Evolutionary conservation across 176 grass and related monocot species (phyloP).

Genomic region (Oryza nivara): DNA sequence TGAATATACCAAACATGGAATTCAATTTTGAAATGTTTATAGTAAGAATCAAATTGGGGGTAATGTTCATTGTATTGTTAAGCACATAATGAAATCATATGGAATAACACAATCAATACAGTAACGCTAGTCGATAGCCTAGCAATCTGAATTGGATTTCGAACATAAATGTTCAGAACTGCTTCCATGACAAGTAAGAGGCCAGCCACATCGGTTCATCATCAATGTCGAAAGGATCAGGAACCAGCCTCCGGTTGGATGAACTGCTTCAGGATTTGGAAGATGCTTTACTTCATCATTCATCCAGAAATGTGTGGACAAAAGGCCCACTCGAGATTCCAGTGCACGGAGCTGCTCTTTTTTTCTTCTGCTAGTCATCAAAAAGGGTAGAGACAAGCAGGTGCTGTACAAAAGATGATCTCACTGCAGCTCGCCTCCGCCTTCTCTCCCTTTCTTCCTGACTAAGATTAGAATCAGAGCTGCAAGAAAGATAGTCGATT

Average conservation of each 20-base stretch:
- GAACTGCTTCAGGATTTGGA: slow-evolving; percentile 6
- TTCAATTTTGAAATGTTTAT: slow-evolving; percentile 11
- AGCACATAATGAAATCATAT: background rate
- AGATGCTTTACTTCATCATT: slow-evolving; percentile 21
- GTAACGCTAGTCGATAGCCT: background rate
- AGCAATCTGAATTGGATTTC: slow-evolving; percentile 17
- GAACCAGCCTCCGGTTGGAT: slow-evolving; percentile 17
- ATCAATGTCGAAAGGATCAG: background rate
- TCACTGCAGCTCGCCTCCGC: slow-evolving; percentile 33
- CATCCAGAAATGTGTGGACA: slow-evolving; percentile 37
- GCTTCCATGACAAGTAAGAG: slow-evolving; percentile 26
- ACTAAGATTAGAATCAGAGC: slow-evolving; percentile 49
- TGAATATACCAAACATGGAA: background rate
- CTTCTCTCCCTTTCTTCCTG: slow-evolving; percentile 61
- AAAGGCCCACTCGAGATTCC: slow-evolving; percentile 35
- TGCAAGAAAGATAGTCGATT: slow-evolving; percentile 18
- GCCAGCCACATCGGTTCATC: background rate
- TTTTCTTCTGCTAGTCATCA: slow-evolving; percentile 36
- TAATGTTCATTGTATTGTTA: background rate
- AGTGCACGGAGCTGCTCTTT: background rate
- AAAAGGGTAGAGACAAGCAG: slow-evolving; percentile 57
- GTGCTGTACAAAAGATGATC: slow-evolving; percentile 51
- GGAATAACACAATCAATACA: background rate
- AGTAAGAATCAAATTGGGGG: background rate
- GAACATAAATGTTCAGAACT: slow-evolving; percentile 10